phyloP scores from a whole-genome alignment of 495 filamentous ascomycete species.

The Recurvomyces mirabilis region DNA sequence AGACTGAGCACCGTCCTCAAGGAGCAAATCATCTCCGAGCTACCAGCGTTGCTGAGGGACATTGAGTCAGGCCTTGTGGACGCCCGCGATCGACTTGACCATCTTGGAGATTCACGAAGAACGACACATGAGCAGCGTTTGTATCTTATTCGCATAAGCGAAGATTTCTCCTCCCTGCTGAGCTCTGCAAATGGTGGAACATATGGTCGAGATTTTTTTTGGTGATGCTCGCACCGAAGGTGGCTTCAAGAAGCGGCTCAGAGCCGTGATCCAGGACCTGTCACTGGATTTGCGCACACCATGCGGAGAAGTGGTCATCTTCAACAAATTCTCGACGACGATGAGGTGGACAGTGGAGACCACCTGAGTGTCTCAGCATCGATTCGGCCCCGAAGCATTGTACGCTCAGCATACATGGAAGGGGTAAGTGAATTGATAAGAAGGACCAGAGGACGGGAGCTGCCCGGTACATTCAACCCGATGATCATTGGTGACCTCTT shows the following conservation, averaged over 20 bases:
- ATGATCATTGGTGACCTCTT: constrained; percentile 42
- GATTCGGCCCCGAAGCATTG: too few relatives aligned
- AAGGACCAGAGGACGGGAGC: constrained; percentile 33
- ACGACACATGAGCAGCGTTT: constrained; percentile 40
- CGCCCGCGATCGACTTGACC: constrained; percentile 29
- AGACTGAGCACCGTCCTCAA: constrained; percentile 48
- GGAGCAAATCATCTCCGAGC: constrained; percentile 42
- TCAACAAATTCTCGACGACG: constrained; percentile 23
- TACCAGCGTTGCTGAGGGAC: constrained; percentile 48
- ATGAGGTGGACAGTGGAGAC: background rate
- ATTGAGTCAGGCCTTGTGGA: constrained; percentile 35
- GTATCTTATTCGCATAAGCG: constrained; percentile 43
- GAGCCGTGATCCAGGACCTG: constrained; percentile 48
- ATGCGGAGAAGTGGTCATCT: constrained; percentile 33
- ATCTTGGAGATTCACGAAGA: constrained; percentile 40
- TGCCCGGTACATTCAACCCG: constrained; percentile 43
- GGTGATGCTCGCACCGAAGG: constrained; percentile 30
- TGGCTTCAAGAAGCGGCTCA: constrained; percentile 40
- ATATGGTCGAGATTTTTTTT: constrained; percentile 48
- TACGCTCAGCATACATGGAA: background rate
- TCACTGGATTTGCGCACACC: constrained; percentile 43
- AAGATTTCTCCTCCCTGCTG: constrained; percentile 39
- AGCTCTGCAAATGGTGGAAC: constrained; percentile 43
- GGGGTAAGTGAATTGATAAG: constrained; percentile 22
- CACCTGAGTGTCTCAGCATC: too few relatives aligned